Evolutionary conservation across 2,329 filamentous ascomycete species (phyloP).

Genomic region (Cyclaneusma minus): DNA sequence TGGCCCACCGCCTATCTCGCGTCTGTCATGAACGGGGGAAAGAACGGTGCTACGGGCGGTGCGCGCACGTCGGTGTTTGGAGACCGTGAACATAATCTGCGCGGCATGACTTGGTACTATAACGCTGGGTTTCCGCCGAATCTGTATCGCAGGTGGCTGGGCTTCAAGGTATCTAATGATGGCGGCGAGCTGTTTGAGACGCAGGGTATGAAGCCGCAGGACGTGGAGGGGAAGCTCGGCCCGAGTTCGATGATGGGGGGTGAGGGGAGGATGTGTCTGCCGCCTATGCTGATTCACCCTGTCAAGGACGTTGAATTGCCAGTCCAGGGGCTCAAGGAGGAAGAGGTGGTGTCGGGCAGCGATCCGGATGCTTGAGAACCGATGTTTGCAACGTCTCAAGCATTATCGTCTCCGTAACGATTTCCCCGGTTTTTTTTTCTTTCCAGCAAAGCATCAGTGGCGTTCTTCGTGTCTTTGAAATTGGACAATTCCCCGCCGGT

Average conservation of each 20-base stretch:
- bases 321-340: slow-evolving; percentile 9
- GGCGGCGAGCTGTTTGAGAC: slow-evolving; percentile 64
- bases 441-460: too few relatives aligned
- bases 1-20: slow-evolving; percentile 74
- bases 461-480: too few relatives aligned
- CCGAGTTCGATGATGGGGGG: slow-evolving; percentile 39
- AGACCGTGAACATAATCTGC: slow-evolving; percentile 78
- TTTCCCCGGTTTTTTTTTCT: too few relatives aligned
- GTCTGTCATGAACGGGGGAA: slow-evolving; percentile 64
- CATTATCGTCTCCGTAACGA: too few relatives aligned
- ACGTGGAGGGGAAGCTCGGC: slow-evolving; percentile 26
- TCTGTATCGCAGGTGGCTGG: slow-evolving; percentile 75
- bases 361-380: slow-evolving; percentile 19
- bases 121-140: slow-evolving; percentile 69
- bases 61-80: slow-evolving; percentile 59
- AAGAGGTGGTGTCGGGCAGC: slow-evolving; percentile 14
- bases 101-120: slow-evolving; percentile 84
- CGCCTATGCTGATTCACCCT: slow-evolving; percentile 79
- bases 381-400: too few relatives aligned
- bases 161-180: slow-evolving; percentile 63
- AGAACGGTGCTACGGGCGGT: slow-evolving; percentile 61
- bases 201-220: slow-evolving; percentile 34
- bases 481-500: too few relatives aligned
- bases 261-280: slow-evolving; percentile 80
- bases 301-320: slow-evolving; percentile 57